phyloP scores from a whole-genome alignment of 2,329 filamentous ascomycete genomes.

The Allantophomopsis cytisporea region DNA sequence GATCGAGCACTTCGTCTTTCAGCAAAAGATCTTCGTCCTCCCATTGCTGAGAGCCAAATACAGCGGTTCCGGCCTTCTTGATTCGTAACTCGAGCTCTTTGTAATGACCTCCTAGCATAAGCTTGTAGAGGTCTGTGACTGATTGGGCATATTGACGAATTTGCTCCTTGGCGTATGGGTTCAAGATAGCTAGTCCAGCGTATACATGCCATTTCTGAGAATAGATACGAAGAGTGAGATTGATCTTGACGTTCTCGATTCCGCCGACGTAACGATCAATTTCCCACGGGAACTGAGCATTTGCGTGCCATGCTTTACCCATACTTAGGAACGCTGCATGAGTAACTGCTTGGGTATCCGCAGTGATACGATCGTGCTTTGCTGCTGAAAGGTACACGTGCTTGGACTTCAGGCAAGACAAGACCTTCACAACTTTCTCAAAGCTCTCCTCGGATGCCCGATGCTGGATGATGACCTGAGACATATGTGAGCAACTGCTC shows the following conservation, averaged over 20 bases:
- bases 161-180: constrained; percentile 82
- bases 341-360: constrained; percentile 95
- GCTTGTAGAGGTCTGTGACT: constrained; percentile 88
- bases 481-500: constrained; percentile 1
- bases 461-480: constrained; percentile 73
- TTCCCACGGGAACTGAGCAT: constrained; percentile 94
- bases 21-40: constrained; percentile 57
- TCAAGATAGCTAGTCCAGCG: constrained; percentile 90
- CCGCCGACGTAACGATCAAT: constrained; percentile 89
- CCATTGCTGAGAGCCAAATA: constrained; percentile 44
- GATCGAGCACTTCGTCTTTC: constrained; percentile 69
- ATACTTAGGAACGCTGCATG: constrained; percentile 95
- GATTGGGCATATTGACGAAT: constrained; percentile 88
- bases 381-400: constrained; percentile 77
- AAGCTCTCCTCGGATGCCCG: constrained; percentile 69
- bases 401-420: constrained; percentile 74
- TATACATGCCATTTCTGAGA: constrained; percentile 99
- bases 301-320: constrained; percentile 95
- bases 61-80: constrained; percentile 63
- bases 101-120: constrained; percentile 81
- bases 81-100: constrained; percentile 64
- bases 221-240: constrained; percentile 94
- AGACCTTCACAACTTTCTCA: constrained; percentile 63
- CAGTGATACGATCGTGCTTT: constrained; percentile 92
- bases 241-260: constrained; percentile 99